These are phyloP conservation scores for Lecanicillium sp. DNA, from an alignment of 2,329 filamentous ascomycete genomes.

Conservation along the genomic window DNA sequence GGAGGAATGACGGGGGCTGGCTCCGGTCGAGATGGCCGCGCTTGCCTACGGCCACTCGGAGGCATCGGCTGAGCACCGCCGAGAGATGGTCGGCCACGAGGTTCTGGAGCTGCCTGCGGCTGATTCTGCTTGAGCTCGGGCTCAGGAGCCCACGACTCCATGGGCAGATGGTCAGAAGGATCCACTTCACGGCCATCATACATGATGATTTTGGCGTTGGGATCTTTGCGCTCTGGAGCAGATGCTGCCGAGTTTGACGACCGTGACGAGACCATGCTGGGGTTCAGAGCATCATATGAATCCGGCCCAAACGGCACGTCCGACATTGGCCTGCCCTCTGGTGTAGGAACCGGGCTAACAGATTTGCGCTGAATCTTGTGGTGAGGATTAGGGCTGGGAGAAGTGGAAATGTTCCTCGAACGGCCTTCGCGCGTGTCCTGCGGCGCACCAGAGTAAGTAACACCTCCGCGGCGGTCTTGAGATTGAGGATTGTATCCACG, in stretches of 20 bases:
- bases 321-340: slow-evolving; percentile 43
- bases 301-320: slow-evolving; percentile 67
- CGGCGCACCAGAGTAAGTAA: slow-evolving; percentile 28
- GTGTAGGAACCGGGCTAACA: slow-evolving; percentile 58
- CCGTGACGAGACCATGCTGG: slow-evolving; percentile 33
- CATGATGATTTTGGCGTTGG: slow-evolving; percentile 63
- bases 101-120: slow-evolving; percentile 19
- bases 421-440: slow-evolving; percentile 9
- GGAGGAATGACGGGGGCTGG: slow-evolving; percentile 26
- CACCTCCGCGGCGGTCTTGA: slow-evolving; percentile 31
- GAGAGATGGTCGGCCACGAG: slow-evolving; percentile 35
- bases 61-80: slow-evolving; percentile 46
- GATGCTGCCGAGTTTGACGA: slow-evolving; percentile 16
- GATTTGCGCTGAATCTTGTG: slow-evolving; percentile 62
- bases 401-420: slow-evolving; percentile 29
- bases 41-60: slow-evolving; percentile 40
- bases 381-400: slow-evolving; percentile 31
- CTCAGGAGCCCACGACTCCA: slow-evolving; percentile 70
- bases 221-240: slow-evolving; percentile 35
- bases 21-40: slow-evolving; percentile 41
- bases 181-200: slow-evolving; percentile 71
- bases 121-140: slow-evolving; percentile 44
- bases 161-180: slow-evolving; percentile 70
- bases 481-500: slow-evolving; percentile 28
- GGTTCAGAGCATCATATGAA: slow-evolving; percentile 66